Conservation (phyloP, 495 filamentous ascomycete species). For the Hypoxylon trugodes region DNA sequence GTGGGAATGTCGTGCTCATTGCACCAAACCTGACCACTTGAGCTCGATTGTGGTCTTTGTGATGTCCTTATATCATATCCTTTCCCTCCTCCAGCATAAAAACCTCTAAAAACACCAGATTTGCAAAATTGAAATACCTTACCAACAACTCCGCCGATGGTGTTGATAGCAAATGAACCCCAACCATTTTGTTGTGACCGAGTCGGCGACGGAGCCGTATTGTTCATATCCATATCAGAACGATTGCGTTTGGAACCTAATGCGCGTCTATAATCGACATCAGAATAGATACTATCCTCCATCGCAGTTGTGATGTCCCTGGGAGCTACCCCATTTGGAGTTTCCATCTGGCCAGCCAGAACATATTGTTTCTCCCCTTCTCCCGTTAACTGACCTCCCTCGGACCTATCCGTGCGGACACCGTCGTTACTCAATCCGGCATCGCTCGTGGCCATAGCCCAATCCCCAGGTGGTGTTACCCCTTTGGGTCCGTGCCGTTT, state of each 20-base stretch:
- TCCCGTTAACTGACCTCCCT: constrained; percentile 29
- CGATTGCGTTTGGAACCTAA: constrained; percentile 49
- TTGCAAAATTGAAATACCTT: constrained; percentile 87
- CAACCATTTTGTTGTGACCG: constrained; percentile 46
- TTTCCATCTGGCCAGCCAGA: constrained; percentile 71
- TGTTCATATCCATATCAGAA: constrained; percentile 40
- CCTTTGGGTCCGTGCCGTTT: constrained; percentile 48
- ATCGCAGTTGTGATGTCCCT: constrained; percentile 57
- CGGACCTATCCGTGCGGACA: constrained; percentile 7
- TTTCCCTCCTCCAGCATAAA: constrained; percentile 82
- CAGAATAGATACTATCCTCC: constrained; percentile 62
- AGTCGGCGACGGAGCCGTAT: constrained; percentile 8
- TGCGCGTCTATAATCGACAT: constrained; percentile 61
- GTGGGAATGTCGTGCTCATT: constrained; percentile 43
- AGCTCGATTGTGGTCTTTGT: constrained; percentile 11
- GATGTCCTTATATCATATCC: constrained; percentile 62
- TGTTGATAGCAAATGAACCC: constrained; percentile 54
- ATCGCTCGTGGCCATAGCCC: constrained; percentile 42
- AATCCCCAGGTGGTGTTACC: constrained; percentile 44
- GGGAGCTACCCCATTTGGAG: constrained; percentile 58
- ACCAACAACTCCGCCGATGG: constrained; percentile 68
- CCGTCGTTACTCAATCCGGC: constrained; percentile 31
- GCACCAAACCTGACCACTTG: constrained; percentile 40
- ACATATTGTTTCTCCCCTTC: constrained; percentile 47
- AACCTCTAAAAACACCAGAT: constrained; percentile 76